phyloP scores from a whole-genome alignment of 306 rosid species.

The Begonia fuchsioides region DNA sequence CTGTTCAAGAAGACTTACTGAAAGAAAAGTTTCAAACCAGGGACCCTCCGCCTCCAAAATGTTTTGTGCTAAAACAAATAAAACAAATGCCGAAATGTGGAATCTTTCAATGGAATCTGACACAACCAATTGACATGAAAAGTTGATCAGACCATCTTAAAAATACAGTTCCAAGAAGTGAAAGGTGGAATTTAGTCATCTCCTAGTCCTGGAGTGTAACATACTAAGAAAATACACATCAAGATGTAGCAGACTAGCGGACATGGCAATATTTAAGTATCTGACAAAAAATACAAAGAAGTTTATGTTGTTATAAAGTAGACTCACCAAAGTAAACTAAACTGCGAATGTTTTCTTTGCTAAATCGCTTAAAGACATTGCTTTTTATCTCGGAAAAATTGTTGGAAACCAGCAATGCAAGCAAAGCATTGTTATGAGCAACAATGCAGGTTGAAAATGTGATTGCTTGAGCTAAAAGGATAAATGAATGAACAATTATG shows the following conservation, averaged over 20 bases:
- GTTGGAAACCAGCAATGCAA: slow-evolving; percentile 90
- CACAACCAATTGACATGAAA: slow-evolving; percentile 13
- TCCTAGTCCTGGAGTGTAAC: too few relatives aligned
- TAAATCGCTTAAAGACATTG: slow-evolving; percentile 82
- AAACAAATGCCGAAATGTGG: slow-evolving; percentile 81
- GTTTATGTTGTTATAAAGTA: too few relatives aligned
- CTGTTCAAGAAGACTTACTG: slow-evolving; percentile 35
- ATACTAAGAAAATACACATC: not conserved
- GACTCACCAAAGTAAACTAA: slow-evolving; percentile 88
- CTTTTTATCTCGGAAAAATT: slow-evolving; percentile 96
- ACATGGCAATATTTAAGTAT: too few relatives aligned
- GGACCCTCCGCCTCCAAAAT: slow-evolving; percentile 98
- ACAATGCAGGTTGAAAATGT: slow-evolving; percentile 92
- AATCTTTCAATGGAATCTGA: slow-evolving; percentile 97
- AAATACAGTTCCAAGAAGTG: not conserved
- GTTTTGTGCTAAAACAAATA: slow-evolving; percentile 93
- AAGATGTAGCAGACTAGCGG: too few relatives aligned
- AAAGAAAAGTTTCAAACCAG: slow-evolving; percentile 78
- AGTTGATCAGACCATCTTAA: not conserved
- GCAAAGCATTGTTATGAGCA: slow-evolving; percentile 90
- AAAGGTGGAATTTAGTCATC: too few relatives aligned
- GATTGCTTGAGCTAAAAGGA: slow-evolving; percentile 97
- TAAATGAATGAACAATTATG: slow-evolving; percentile 76
- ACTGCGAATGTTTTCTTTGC: slow-evolving; percentile 82
- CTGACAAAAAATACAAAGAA: too few relatives aligned